Conservation (phyloP, 2,329 filamentous ascomycete species). For the Ceratocystis harringtonii region DNA sequence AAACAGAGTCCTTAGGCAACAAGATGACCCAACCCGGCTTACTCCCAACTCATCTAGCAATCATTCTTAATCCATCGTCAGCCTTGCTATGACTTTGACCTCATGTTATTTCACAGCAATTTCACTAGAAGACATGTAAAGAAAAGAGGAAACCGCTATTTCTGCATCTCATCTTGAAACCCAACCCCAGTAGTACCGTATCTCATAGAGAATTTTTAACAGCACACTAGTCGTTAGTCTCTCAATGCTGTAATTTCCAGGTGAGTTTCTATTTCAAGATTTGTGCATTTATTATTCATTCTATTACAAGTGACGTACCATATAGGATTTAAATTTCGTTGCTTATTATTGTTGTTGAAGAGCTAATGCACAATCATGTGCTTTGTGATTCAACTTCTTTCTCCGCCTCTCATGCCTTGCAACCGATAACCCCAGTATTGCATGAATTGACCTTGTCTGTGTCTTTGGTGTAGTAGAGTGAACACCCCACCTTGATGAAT, state of each 20-base stretch:
- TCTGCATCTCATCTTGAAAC: background rate
- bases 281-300: background rate
- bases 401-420: background rate
- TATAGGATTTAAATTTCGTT: background rate
- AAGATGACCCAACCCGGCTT: background rate
- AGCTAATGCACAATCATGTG: background rate
- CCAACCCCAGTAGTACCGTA: background rate
- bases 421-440: background rate
- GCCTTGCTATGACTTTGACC: conserved; percentile 2
- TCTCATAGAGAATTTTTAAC: background rate
- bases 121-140: background rate
- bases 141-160: background rate
- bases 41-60: background rate
- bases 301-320: background rate
- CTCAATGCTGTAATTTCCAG: background rate
- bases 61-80: background rate
- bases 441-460: background rate
- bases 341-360: background rate
- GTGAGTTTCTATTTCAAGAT: background rate
- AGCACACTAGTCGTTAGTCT: background rate
- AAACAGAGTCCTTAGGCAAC: background rate
- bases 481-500: background rate
- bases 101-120: background rate
- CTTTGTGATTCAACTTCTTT: background rate
- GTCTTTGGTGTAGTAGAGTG: background rate